Evolutionary conservation across 208 protist genomes (phyloP), one percentile per base, ranked within the genome.

Genomic region (Leishmania turanica): DNA sequence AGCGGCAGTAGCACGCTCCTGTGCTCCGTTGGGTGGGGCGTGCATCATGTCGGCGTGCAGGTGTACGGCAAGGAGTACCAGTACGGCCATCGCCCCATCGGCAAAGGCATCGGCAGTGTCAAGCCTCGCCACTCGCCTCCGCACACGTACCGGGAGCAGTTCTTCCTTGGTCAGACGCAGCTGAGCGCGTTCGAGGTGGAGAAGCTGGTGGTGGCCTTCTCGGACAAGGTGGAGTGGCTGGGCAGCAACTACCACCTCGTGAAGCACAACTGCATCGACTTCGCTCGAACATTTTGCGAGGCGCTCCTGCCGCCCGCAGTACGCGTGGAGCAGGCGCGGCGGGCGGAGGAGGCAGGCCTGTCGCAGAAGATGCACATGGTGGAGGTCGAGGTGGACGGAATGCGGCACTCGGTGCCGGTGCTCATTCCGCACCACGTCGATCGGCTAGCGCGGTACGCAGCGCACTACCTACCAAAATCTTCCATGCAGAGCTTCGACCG

Each of bases 191-290:
- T 42, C 8, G 69, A 85, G 51, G 91, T 95, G 34, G 53, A 68
- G 21, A 40, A 72, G 21, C 15, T 91, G 6, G 65, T 92, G 42
- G 54, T 71, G 42, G 62, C 65, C 40, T 73, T 93, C 70, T 64
- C 78, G 49, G 31, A 42, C 15, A 78, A 88, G 58, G 24, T 60
- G 19, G 21, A 60, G 17, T 96, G 89, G 89, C 78, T 82, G 17
- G 91, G 88, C 53, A 75, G 24, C 9, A 45, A 84, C 17, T 94
- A 96, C 77, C 87, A 93, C 51, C 49, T 95, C 49, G 66, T 95
- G 8, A 21, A 73, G 24, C 82, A 92, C 87, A 96, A 96, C 82
- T 95, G 93, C 81, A 89, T 92, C 37, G 78, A 92, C 81, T 96
- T 95, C 51, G 84, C 90, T 0, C 83, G 89, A 75, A 72, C 76